phyloP scores from a whole-genome alignment of 306 rosid genomes.

The Cucurbita moschata region DNA sequence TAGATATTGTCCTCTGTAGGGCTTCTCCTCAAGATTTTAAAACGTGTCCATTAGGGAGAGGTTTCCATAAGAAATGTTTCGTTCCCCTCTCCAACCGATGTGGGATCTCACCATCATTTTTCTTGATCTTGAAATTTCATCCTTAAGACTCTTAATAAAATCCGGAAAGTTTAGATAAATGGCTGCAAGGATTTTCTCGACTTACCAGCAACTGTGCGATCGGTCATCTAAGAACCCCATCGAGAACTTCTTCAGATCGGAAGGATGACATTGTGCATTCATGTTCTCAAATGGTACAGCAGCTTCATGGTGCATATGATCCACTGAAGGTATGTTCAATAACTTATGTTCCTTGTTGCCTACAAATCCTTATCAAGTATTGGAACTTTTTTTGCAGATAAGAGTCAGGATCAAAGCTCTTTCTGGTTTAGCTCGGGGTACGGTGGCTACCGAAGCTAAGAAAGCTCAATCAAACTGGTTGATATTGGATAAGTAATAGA shows the following conservation, averaged over 20 bases:
- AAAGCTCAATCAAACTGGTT: constrained; percentile 88
- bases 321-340: constrained; percentile 51
- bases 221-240: constrained; percentile 32
- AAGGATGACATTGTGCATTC: constrained; percentile 62
- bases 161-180: constrained; percentile 24
- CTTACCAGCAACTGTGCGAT: constrained; percentile 54
- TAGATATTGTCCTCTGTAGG: too few species aligned
- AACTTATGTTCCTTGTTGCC: neutral
- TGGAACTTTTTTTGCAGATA: constrained; percentile 31
- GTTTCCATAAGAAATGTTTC: too few species aligned
- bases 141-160: too few species aligned
- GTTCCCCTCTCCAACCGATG: too few species aligned
- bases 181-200: constrained; percentile 56
- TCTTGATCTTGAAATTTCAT: too few species aligned
- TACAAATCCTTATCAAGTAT: constrained; percentile 6
- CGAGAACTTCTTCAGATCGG: constrained; percentile 54
- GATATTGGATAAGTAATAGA: constrained; percentile 72
- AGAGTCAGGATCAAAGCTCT: constrained; percentile 70
- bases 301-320: constrained; percentile 68
- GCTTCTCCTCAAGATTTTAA: too few species aligned
- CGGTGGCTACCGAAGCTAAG: constrained; percentile 77
- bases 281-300: constrained; percentile 75
- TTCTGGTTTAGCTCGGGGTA: constrained; percentile 40
- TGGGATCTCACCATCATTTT: too few species aligned
- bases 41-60: too few species aligned